phyloP scores from a whole-genome alignment of 768 basidiomycete genomes.

The Auricularia auricula-judae region DNA sequence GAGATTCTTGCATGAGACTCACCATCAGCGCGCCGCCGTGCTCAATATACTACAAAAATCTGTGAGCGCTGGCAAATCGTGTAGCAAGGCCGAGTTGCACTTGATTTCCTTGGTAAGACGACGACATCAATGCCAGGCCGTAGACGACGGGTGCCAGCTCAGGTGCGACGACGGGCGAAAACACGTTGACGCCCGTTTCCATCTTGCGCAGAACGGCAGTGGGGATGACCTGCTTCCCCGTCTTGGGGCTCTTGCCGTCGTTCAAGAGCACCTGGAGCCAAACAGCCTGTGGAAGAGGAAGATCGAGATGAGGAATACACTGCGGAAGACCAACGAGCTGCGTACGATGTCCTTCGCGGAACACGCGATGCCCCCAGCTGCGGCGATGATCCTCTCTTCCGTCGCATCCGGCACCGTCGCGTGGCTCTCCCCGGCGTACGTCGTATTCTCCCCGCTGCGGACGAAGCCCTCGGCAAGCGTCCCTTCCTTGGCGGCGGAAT shows the following conservation, averaged over 20 bases:
- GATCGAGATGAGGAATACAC: background rate
- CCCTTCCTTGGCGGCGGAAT: background rate
- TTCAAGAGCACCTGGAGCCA: background rate
- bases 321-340: background rate
- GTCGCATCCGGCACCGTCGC: background rate
- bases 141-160: background rate
- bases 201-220: background rate
- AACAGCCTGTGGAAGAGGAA: background rate
- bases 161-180: background rate
- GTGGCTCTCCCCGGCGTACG: background rate
- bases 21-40: background rate
- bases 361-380: background rate
- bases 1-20: background rate
- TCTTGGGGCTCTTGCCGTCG: background rate
- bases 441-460: background rate
- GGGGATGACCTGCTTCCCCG: background rate
- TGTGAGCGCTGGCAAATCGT: background rate
- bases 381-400: background rate
- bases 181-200: background rate
- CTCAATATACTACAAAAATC: background rate
- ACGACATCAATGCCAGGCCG: background rate
- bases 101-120: background rate
- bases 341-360: background rate
- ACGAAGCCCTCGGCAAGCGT: background rate
- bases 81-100: background rate